Percentiles rank a stretch among this genome's conserved stretches.
Conservation (phyloP, 169 alveolate species). For the Eimeria falciformis region DNA sequence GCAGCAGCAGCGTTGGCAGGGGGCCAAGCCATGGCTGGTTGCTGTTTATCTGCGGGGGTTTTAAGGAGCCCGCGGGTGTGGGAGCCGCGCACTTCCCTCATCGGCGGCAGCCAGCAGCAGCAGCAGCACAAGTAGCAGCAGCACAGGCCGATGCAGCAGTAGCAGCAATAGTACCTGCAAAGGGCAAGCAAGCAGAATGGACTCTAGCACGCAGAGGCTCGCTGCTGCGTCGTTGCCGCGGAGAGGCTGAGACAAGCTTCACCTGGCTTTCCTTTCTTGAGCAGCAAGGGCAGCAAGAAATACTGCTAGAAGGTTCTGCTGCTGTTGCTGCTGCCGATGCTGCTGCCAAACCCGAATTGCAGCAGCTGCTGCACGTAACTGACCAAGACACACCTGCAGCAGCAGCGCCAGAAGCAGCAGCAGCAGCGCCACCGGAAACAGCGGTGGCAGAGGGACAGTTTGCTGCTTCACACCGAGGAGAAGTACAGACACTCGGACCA, state of each 20-base stretch:
- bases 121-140: background rate
- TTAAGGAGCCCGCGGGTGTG: background rate
- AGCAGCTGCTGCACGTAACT: slow-evolving; percentile 52
- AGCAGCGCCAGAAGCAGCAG: slow-evolving; percentile 29
- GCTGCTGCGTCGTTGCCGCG: slow-evolving; percentile 13
- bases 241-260: background rate
- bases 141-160: background rate
- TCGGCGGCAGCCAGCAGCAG: background rate
- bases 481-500: too few relatives aligned
- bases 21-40: background rate
- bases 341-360: background rate
- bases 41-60: slow-evolving; percentile 41
- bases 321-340: slow-evolving; percentile 8
- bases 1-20: slow-evolving; percentile 2
- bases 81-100: background rate
- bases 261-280: background rate
- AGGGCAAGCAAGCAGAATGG: background rate
- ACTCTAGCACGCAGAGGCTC: slow-evolving; percentile 20
- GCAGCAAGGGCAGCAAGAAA: slow-evolving; percentile 21
- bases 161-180: background rate
- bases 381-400: background rate
- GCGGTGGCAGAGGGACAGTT: too few relatives aligned
- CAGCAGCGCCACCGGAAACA: slow-evolving; percentile 2
- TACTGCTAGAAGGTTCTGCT: background rate
- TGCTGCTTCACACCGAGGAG: too few relatives aligned